Conservation (phyloP, 129 eudicot species). For the Flaveria sonorensis region DNA sequence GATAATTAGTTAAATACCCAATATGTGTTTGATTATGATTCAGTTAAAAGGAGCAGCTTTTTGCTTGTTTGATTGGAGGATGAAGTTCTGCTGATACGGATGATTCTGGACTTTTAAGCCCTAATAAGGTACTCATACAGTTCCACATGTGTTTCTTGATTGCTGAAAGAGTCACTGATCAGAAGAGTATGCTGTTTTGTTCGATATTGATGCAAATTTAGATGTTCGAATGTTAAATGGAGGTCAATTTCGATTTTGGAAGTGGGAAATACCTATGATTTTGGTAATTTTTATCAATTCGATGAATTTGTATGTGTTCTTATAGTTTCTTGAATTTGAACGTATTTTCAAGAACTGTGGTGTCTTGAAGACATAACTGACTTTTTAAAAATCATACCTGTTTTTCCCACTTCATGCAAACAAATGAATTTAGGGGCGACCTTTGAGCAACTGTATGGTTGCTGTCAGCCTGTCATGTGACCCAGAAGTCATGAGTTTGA, state of each 20-base stretch:
- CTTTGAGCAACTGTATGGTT: too few relatives aligned
- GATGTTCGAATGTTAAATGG: background rate
- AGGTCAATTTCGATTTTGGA: constrained; percentile 4
- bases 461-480: too few relatives aligned
- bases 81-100: constrained; percentile 18
- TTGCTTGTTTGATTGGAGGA: constrained; percentile 26
- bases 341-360: constrained; percentile 11
- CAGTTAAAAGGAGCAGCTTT: constrained; percentile 26
- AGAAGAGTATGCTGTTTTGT: background rate
- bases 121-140: constrained; percentile 25
- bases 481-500: too few relatives aligned
- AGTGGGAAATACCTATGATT: constrained; percentile 9
- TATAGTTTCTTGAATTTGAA: background rate
- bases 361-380: background rate
- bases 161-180: constrained; percentile 2
- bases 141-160: constrained; percentile 17
- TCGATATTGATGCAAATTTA: constrained; percentile 14
- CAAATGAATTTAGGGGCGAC: too few relatives aligned
- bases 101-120: background rate
- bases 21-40: constrained; percentile 22
- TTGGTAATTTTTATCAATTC: background rate
- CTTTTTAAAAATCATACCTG: background rate
- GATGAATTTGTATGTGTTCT: constrained; percentile 8
- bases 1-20: constrained; percentile 7
- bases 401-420: too few relatives aligned